Evolutionary conservation across 805 yeast genomes (phyloP), one percentile per base, ranked within the genome.

Genomic region (Candida lessepsii): DNA sequence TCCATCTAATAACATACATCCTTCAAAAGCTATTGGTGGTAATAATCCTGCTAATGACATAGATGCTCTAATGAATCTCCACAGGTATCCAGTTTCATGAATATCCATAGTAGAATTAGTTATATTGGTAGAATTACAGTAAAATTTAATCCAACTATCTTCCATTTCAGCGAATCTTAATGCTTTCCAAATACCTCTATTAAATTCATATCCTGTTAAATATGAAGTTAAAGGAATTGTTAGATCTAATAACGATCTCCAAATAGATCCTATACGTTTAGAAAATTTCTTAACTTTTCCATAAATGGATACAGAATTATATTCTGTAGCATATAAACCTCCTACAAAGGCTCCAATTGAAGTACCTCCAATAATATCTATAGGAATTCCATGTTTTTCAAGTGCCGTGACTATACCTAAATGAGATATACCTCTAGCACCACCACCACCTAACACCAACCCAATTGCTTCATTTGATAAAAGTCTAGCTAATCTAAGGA

Each of bases 291-390:
- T 93, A 4, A 91, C 83, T 39, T 95, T 71, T 1, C 96, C 97
- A 58, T 84, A 90, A 18, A 89, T 85, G 0, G 96, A 90, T 8
- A 93, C 96, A 24, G 87, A 65, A 55, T 90, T 95, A 52, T 90
- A 87, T 42, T 93, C 98, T 48, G 81, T 79, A 1, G 98, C 98
- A 57, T 91, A 91, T 18, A 93, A 63, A 0, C 98, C 99, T 16
- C 99, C 98, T 31, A 93, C 86, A 61, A 93, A 88, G 0, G 98
- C 80, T 0, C 99, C 99, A 39, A 91, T 91, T 0, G 97, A 90
- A 0, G 99, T 91, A 2, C 99, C 99, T 1, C 99, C 99, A 37
- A 91, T 78, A 45, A 90, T 68, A 62, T 91, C 99, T 26, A 93
- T 81, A 0, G 99, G 99, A 10, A 91, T 85, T 0, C 97, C 97